Evolutionary conservation across 106 monocot genomes (phyloP).

Genomic region (Dendrobium nobile): DNA sequence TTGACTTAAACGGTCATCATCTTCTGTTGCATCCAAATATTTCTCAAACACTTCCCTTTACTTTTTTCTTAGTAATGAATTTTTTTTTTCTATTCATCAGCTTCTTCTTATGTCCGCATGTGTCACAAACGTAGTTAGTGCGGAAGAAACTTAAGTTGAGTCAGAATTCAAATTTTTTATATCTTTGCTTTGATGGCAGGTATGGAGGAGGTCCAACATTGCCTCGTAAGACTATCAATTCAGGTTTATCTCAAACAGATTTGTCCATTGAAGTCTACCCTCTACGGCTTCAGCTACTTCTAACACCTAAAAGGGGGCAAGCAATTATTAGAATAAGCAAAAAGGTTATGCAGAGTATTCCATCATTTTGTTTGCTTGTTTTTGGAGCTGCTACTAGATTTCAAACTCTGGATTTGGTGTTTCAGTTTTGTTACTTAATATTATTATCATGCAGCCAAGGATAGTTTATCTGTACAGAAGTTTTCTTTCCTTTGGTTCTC

Average conservation of each 20-base stretch:
- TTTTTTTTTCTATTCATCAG: background rate
- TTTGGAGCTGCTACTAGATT: background rate
- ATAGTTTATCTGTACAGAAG: background rate
- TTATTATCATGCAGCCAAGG: background rate
- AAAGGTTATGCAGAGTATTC: constrained; percentile 44
- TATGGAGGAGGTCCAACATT: constrained; percentile 94
- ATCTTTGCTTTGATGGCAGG: constrained; percentile 32
- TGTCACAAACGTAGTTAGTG: background rate
- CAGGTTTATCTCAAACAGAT: constrained; percentile 83
- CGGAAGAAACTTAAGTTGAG: background rate
- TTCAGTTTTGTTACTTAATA: background rate
- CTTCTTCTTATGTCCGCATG: background rate
- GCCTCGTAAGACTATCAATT: constrained; percentile 78
- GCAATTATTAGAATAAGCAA: constrained; percentile 98
- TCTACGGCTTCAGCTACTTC: constrained; percentile 80
- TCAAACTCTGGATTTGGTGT: background rate
- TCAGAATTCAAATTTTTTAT: constrained; percentile 1
- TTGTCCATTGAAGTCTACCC: constrained; percentile 94
- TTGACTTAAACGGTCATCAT: background rate
- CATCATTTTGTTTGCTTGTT: background rate
- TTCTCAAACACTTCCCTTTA: background rate
- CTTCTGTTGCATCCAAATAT: background rate
- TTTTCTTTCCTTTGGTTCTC: background rate
- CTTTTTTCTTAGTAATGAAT: background rate
- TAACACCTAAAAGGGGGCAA: constrained; percentile 69